These are phyloP conservation scores for Tetrapisispora fleetii DNA, from an alignment of 805 yeast genomes.

Conservation along the genomic window DNA sequence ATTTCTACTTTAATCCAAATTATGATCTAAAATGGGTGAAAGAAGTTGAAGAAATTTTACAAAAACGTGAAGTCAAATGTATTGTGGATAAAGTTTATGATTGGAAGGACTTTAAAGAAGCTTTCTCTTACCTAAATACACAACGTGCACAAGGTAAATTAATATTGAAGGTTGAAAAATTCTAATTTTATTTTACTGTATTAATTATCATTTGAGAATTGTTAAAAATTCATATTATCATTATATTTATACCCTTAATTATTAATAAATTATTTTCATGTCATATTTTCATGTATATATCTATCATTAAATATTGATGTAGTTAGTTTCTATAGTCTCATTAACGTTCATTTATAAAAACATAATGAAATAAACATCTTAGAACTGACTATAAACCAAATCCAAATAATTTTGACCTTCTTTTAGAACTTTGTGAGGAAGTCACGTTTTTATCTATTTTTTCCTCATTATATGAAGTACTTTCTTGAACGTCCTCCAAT, in stretches of 20 bases:
- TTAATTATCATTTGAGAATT: neutral
- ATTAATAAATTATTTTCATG: neutral
- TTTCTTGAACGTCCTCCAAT: neutral
- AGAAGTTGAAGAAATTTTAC: constrained; percentile 37
- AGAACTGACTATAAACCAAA: constrained; percentile 7
- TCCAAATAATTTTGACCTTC: constrained; percentile 21
- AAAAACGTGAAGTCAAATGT: constrained; percentile 37
- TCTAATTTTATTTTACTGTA: constrained; percentile 14
- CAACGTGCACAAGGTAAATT: constrained; percentile 62
- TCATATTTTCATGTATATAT: neutral
- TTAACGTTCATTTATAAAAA: too few relatives aligned
- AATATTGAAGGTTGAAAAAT: constrained; percentile 38
- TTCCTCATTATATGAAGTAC: neutral
- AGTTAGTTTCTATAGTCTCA: too few relatives aligned
- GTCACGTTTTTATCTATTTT: neutral
- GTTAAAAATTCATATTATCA: neutral
- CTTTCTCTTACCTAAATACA: constrained; percentile 40
- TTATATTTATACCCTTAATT: constrained; percentile 1
- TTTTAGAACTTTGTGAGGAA: constrained; percentile 6
- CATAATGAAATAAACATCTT: neutral
- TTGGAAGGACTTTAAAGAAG: constrained; percentile 47
- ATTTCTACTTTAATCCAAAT: constrained; percentile 29
- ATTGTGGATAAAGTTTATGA: constrained; percentile 47
- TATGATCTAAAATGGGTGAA: constrained; percentile 32
- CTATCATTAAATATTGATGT: neutral